Evolutionary conservation across 1,284 basidiomycete species (phyloP).

Genomic region (Ustilago tritici): DNA sequence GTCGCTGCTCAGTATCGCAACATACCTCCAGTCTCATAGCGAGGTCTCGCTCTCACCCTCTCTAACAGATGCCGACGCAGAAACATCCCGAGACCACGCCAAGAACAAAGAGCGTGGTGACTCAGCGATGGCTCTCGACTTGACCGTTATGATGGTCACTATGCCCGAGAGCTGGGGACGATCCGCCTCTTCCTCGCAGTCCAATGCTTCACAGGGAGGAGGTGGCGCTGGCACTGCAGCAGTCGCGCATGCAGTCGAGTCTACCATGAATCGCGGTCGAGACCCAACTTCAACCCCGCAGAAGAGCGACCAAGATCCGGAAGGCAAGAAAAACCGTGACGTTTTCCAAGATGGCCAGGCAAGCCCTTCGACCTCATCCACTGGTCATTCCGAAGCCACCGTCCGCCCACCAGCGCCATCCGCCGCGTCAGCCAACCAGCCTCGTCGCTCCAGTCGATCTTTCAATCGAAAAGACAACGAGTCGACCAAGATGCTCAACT

Average conservation of each 20-base stretch:
- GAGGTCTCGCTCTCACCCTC: conserved; percentile 38
- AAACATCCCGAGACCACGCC: background rate
- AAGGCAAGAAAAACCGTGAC: conserved; percentile 9
- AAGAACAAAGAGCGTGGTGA: conserved; percentile 33
- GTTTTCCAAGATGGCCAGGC: conserved; percentile 26
- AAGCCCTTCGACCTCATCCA: conserved; percentile 41
- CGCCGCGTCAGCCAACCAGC: conserved; percentile 33
- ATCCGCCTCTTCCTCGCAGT: conserved; percentile 11
- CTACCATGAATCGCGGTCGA: conserved; percentile 43
- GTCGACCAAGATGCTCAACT: conserved; percentile 58
- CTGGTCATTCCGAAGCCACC: conserved; percentile 48
- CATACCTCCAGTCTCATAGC: conserved; percentile 38
- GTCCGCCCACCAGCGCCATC: conserved; percentile 34
- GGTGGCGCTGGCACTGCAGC: conserved; percentile 42
- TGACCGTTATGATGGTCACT: conserved; percentile 59
- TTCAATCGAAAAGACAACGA: conserved; percentile 38
- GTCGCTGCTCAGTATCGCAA: conserved; percentile 51
- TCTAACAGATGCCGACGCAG: conserved; percentile 6
- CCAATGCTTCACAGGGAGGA: conserved; percentile 12
- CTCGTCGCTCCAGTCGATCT: conserved; percentile 33
- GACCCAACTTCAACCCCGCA: conserved; percentile 24
- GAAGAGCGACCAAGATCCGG: conserved; percentile 11
- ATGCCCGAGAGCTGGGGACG: conserved; percentile 49
- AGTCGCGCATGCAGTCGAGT: conserved; percentile 53
- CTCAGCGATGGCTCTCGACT: conserved; percentile 59